Conservation (phyloP, 2,329 filamentous ascomycete genomes). For the Colletotrichum acutatum region DNA sequence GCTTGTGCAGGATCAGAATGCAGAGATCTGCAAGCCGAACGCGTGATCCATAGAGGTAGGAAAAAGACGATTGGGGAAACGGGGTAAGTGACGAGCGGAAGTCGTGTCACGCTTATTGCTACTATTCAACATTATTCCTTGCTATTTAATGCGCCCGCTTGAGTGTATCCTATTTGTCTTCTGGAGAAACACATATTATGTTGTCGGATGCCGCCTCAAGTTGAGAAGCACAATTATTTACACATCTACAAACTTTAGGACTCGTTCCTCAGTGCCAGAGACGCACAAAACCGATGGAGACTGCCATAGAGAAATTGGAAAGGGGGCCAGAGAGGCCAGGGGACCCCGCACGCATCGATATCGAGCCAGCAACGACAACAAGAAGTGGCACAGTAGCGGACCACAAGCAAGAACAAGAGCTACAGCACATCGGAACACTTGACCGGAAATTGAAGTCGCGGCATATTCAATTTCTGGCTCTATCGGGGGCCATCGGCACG, state of each 20-base stretch:
- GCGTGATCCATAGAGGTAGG: no score
- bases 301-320: background rate
- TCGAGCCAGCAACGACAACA: background rate
- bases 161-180: no score
- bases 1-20: background rate
- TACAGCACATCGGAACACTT: slow-evolving; percentile 47
- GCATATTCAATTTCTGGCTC: slow-evolving; percentile 54
- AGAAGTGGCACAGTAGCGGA: background rate
- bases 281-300: background rate
- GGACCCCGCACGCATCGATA: background rate
- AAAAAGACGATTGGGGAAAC: background rate
- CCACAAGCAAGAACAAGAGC: slow-evolving; percentile 37
- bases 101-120: background rate
- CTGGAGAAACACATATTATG: no score
- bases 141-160: no score
- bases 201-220: no score
- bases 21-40: background rate
- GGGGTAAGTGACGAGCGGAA: no score
- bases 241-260: no score
- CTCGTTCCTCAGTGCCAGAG: background rate
- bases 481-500: slow-evolving; percentile 55
- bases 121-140: background rate
- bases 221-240: no score
- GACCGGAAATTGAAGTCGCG: slow-evolving; percentile 52
- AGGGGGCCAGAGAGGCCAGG: background rate